Conservation (phyloP, 176 grass and related monocot species). For the Phoenix roebelenii region DNA sequence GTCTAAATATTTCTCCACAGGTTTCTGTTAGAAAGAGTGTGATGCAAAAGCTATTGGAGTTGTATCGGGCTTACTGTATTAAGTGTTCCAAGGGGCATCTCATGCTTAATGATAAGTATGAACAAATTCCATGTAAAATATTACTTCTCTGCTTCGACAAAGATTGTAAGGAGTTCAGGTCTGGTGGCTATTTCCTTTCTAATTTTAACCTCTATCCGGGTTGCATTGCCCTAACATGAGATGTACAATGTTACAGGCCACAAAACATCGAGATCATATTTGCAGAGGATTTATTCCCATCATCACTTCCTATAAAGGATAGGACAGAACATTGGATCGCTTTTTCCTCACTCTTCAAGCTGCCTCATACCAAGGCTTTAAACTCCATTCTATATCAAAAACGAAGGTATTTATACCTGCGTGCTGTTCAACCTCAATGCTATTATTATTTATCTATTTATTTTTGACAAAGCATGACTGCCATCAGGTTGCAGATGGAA, state of each 20-base stretch:
- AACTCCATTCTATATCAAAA: constrained; percentile 66
- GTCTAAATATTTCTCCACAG: constrained; percentile 35
- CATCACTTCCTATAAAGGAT: constrained; percentile 73
- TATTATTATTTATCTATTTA: no score
- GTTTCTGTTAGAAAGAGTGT: constrained; percentile 81
- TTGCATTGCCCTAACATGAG: constrained; percentile 18
- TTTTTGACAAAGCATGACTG: constrained; percentile 2
- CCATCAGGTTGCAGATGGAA: constrained; percentile 72
- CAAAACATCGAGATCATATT: constrained; percentile 70
- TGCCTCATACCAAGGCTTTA: constrained; percentile 68
- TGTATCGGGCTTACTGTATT: constrained; percentile 71
- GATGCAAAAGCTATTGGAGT: constrained; percentile 64
- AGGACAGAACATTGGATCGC: constrained; percentile 78
- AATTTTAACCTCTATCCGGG: no score
- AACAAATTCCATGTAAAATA: constrained; percentile 83
- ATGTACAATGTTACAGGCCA: constrained; percentile 30
- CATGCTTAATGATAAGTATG: constrained; percentile 46
- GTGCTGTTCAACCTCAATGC: constrained; percentile 1
- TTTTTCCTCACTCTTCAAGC: constrained; percentile 73
- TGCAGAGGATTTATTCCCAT: constrained; percentile 74
- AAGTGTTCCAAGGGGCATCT: constrained; percentile 64
- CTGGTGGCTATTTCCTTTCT: not conserved
- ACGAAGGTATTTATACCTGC: constrained; percentile 47
- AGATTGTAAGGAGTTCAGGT: constrained; percentile 73
- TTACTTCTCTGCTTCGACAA: constrained; percentile 67